A percentile compares a stretch with the other conserved stretches of the same genome.
phyloP scores from a whole-genome alignment of 108 stramenopile genomes.

The Cyclotella atomus region DNA sequence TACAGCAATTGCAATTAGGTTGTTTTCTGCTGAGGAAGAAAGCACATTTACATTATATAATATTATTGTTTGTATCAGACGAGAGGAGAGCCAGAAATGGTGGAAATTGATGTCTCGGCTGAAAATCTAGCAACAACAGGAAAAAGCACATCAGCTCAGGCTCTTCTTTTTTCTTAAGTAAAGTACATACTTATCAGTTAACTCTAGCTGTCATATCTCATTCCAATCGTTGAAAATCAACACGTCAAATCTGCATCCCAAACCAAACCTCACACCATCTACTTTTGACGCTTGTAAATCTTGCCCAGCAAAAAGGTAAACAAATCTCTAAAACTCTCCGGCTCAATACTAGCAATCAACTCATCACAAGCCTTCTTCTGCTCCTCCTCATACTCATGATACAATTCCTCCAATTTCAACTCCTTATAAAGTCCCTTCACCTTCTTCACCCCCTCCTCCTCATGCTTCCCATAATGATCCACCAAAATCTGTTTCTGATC shows the following conservation, averaged over 20 bases:
- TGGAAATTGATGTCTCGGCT: no score
- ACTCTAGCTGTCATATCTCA: no score
- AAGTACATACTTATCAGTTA: no score
- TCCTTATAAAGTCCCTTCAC: constrained; percentile 92
- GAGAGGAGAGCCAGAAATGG: no score
- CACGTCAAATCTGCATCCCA: no score
- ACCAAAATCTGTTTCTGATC: constrained; percentile 68
- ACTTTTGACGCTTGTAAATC: constrained; percentile 97
- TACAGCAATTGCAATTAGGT: constrained; percentile 7
- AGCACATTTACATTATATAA: no score
- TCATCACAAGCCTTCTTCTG: constrained; percentile 61
- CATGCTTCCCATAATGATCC: constrained; percentile 88
- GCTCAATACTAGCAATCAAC: constrained; percentile 58
- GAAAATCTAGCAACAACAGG: no score
- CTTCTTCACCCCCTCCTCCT: constrained; percentile 66
- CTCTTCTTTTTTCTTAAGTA: no score
- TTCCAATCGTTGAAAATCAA: no score
- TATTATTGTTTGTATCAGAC: no score
- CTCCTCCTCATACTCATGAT: constrained; percentile 87
- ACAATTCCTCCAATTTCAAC: constrained; percentile 76
- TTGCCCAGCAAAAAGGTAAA: constrained; percentile 90
- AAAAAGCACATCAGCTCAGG: no score
- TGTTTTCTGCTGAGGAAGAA: no score
- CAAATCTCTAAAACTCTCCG: constrained; percentile 59
- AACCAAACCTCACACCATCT: not conserved